Conservation (phyloP, 805 yeast genomes). For the Saccharomycopsis olivae region DNA sequence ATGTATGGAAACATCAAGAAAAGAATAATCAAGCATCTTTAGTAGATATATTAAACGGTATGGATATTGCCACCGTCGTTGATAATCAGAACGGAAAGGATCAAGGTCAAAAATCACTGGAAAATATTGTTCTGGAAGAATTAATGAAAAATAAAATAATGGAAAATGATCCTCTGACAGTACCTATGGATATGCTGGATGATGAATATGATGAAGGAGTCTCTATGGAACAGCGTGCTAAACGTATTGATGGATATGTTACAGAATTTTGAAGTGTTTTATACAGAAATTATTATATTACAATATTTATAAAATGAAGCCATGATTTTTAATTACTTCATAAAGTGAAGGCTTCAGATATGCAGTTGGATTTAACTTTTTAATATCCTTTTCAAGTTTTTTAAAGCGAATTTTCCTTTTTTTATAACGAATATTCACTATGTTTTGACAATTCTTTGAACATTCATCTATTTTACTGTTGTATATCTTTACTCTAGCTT, state of each 20-base stretch:
- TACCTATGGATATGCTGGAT: background rate
- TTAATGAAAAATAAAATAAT: constrained; percentile 8
- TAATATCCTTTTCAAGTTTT: no score
- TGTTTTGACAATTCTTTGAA: no score
- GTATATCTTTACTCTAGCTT: no score
- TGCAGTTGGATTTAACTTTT: no score
- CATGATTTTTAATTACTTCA: no score
- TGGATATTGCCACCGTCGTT: constrained; percentile 6
- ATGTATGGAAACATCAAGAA: constrained; percentile 16
- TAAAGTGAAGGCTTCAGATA: no score
- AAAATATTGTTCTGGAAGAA: constrained; percentile 7
- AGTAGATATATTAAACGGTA: constrained; percentile 9
- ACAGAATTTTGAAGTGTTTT: constrained; percentile 2
- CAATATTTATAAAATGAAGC: no score
- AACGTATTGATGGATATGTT: background rate
- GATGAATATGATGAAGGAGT: constrained; percentile 1
- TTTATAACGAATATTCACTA: no score
- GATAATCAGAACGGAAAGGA: background rate
- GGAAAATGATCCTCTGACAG: constrained; percentile 9
- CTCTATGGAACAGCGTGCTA: background rate
- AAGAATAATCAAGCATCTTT: constrained; percentile 13
- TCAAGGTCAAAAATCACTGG: background rate
- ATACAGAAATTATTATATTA: no score
- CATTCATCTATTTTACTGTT: no score
- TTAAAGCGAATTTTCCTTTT: no score